Evolutionary conservation across 2,329 filamentous ascomycete species (phyloP).

Genomic region (Trichophyton rubrum): DNA sequence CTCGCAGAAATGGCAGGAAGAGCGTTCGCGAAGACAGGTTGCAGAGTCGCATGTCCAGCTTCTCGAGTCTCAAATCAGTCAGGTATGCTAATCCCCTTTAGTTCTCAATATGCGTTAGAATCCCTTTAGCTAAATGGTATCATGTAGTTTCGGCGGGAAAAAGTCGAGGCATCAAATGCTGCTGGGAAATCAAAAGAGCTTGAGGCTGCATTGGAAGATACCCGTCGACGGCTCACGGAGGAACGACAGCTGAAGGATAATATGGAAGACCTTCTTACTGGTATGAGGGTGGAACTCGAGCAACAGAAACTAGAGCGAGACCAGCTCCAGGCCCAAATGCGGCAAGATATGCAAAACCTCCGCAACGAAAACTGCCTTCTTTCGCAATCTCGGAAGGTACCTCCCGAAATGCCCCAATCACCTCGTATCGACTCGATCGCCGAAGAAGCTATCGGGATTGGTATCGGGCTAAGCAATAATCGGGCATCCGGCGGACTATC

Average conservation of each 20-base stretch:
- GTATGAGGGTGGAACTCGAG: constrained; percentile 69
- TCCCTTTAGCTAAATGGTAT: constrained; percentile 12
- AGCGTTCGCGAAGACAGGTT: constrained; percentile 59
- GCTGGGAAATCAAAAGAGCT: constrained; percentile 60
- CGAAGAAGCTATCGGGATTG: constrained; percentile 39
- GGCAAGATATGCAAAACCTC: constrained; percentile 68
- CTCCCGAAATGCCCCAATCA: constrained; percentile 31
- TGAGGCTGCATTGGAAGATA: constrained; percentile 67
- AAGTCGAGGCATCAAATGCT: constrained; percentile 37
- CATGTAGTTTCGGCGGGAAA: constrained; percentile 40
- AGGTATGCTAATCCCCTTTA: constrained; percentile 30
- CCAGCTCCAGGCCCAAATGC: constrained; percentile 60
- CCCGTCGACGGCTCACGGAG: constrained; percentile 67
- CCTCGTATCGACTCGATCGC: constrained; percentile 48
- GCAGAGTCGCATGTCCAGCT: constrained; percentile 76
- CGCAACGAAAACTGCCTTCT: constrained; percentile 35
- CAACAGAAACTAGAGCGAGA: constrained; percentile 79
- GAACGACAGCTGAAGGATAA: constrained; percentile 82
- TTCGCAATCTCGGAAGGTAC: constrained; percentile 33
- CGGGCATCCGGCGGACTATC: constrained; percentile 43
- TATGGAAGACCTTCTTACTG: constrained; percentile 80
- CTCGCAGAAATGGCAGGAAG: constrained; percentile 75
- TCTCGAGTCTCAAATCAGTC: constrained; percentile 64
- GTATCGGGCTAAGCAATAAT: constrained; percentile 1
- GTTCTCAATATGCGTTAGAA: not conserved